Conservation (phyloP, 176 grass and related monocot genomes). For the Avena insularis region DNA sequence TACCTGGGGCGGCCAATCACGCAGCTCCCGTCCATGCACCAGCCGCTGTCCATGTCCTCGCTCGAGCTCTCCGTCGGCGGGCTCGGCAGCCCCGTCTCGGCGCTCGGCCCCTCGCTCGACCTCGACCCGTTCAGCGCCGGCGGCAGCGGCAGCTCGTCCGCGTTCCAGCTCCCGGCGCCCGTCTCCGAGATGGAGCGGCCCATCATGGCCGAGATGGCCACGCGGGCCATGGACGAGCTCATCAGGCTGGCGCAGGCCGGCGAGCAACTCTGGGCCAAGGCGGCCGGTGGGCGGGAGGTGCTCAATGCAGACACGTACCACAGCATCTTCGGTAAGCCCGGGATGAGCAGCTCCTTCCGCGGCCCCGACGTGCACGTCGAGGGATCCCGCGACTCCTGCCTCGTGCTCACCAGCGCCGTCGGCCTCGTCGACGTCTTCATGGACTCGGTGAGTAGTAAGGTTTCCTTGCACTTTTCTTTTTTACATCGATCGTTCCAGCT, state of each 20-base stretch:
- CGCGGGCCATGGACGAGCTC: constrained; percentile 87
- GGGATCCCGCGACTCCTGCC: constrained; percentile 70
- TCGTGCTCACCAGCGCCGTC: constrained; percentile 66
- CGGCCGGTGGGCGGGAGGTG: constrained; percentile 52
- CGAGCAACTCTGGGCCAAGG: constrained; percentile 72
- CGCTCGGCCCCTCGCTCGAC: constrained; percentile 69
- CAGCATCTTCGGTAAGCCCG: constrained; percentile 67
- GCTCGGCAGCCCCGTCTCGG: constrained; percentile 44
- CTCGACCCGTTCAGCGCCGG: constrained; percentile 61
- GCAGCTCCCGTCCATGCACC: constrained; percentile 68
- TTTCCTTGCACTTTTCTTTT: not conserved
- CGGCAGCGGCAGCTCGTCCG: constrained; percentile 51
- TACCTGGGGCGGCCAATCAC: constrained; percentile 84
- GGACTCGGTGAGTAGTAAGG: constrained; percentile 59
- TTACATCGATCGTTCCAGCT: not conserved
- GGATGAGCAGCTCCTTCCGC: constrained; percentile 47
- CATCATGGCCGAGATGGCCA: constrained; percentile 75
- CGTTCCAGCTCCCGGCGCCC: constrained; percentile 54
- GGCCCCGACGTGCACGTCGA: constrained; percentile 66
- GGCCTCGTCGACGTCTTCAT: constrained; percentile 83
- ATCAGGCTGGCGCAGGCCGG: constrained; percentile 71
- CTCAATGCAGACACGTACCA: constrained; percentile 72
- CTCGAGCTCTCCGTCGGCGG: constrained; percentile 84
- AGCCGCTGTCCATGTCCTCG: constrained; percentile 81
- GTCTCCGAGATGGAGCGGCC: constrained; percentile 80